Conservation (phyloP, 1,284 basidiomycete species). For the Cryptococcus wingfieldii region DNA sequence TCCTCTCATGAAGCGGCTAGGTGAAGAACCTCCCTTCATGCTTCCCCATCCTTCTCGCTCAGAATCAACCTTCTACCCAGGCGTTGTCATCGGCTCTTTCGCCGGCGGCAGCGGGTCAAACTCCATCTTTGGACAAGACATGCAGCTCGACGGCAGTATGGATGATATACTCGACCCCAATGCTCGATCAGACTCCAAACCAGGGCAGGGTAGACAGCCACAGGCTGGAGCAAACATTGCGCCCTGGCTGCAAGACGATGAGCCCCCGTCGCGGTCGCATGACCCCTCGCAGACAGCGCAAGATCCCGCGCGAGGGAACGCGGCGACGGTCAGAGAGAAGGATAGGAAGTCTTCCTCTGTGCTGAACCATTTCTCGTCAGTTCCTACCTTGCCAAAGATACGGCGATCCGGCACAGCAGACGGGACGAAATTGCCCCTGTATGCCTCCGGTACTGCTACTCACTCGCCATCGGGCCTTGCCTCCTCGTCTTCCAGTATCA, state of each 20-base stretch:
- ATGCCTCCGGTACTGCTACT: slow-evolving; percentile 1
- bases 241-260: slow-evolving; percentile 43
- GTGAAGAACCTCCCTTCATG: slow-evolving; percentile 29
- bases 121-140: slow-evolving; percentile 27
- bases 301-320: slow-evolving; percentile 3
- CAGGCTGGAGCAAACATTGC: slow-evolving; percentile 41
- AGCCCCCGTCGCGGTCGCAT: slow-evolving; percentile 2
- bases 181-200: slow-evolving; percentile 11
- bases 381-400: slow-evolving; percentile 28
- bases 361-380: slow-evolving; percentile 29
- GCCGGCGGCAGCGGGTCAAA: slow-evolving; percentile 7
- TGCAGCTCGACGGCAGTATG: slow-evolving; percentile 28
- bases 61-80: slow-evolving; percentile 21
- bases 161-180: slow-evolving; percentile 38
- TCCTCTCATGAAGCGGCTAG: slow-evolving; percentile 23
- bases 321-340: slow-evolving; percentile 13
- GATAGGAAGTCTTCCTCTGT: slow-evolving; percentile 14
- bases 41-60: slow-evolving; percentile 16
- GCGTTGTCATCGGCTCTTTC: slow-evolving; percentile 29
- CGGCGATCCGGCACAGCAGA: slow-evolving; percentile 17
- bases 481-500: slow-evolving; percentile 5
- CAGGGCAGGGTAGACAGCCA: slow-evolving; percentile 6
- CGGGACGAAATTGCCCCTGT: not conserved
- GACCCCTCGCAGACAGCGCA: slow-evolving; percentile 5
- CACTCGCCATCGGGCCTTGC: not conserved